Conservation (phyloP, 106 monocot genomes). For the Dendrobium officinale region DNA sequence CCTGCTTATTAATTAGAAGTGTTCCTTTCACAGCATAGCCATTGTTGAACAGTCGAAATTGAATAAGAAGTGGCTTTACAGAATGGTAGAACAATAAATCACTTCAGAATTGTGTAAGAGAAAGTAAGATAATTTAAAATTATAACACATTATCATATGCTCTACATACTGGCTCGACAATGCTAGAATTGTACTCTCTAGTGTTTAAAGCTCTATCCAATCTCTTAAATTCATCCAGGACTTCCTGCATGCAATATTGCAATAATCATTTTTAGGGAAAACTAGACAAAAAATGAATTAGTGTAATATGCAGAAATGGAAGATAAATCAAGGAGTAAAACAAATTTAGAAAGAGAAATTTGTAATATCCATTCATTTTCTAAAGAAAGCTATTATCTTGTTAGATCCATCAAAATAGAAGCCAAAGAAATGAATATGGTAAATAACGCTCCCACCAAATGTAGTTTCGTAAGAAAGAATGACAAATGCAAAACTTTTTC, state of each 20-base stretch:
- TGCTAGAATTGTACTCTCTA: neutral
- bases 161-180: conserved; percentile 21
- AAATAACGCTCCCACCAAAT: neutral
- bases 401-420: neutral
- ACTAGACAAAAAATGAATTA: too few species aligned
- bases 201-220: conserved; percentile 5
- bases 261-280: neutral
- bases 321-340: too few species aligned
- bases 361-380: neutral
- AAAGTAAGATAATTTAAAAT: neutral
- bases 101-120: neutral
- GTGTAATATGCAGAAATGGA: too few species aligned
- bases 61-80: conserved; percentile 60
- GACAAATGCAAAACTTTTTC: neutral
- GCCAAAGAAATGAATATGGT: neutral
- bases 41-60: conserved; percentile 67
- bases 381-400: neutral
- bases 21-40: conserved; percentile 74
- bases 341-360: too few species aligned
- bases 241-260: conserved; percentile 13
- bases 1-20: conserved; percentile 49
- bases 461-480: neutral
- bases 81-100: neutral
- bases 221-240: conserved; percentile 12
- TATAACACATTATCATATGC: neutral